Conservation (phyloP, 1,284 basidiomycete species). For the Cryptococcus deneoformans region DNA sequence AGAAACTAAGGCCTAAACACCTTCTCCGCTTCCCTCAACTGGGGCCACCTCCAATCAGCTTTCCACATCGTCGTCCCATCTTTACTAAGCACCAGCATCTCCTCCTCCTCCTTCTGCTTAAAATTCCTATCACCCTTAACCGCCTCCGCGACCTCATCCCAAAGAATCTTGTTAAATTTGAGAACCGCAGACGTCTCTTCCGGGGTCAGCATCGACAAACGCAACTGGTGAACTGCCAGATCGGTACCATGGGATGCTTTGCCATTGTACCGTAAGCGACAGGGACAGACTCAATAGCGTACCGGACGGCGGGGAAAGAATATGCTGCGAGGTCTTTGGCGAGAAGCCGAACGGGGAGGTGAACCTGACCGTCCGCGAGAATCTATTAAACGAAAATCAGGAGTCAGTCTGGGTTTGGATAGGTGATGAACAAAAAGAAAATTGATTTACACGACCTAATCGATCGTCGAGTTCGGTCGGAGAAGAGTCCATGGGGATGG, state of each 20-base stretch:
- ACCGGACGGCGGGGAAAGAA: conserved; percentile 63
- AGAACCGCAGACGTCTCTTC: conserved; percentile 55
- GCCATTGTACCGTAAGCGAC: conserved; percentile 46
- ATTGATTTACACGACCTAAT: conserved; percentile 53
- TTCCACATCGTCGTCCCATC: conserved; percentile 59
- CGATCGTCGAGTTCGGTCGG: conserved; percentile 52
- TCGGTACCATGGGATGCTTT: conserved; percentile 69
- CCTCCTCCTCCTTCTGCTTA: conserved; percentile 29
- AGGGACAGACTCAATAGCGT: conserved; percentile 57
- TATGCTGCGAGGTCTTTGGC: conserved; percentile 58
- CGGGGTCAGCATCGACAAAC: conserved; percentile 47
- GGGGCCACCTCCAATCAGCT: conserved; percentile 55
- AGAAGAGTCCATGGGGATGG: conserved; percentile 36
- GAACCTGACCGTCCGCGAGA: conserved; percentile 64
- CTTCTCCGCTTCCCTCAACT: conserved; percentile 22
- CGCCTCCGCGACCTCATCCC: conserved; percentile 47
- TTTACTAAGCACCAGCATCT: conserved; percentile 56
- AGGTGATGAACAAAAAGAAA: not conserved
- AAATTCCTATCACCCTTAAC: conserved; percentile 24
- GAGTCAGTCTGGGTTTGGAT: not conserved
- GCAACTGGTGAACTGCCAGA: conserved; percentile 54
- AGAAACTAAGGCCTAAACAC: conserved; percentile 11
- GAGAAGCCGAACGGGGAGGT: conserved; percentile 64
- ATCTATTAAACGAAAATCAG: conserved; percentile 45
- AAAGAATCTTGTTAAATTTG: conserved; percentile 56